phyloP scores from a whole-genome alignment of 2,329 filamentous ascomycete genomes.

The Xylariaceae sp. region DNA sequence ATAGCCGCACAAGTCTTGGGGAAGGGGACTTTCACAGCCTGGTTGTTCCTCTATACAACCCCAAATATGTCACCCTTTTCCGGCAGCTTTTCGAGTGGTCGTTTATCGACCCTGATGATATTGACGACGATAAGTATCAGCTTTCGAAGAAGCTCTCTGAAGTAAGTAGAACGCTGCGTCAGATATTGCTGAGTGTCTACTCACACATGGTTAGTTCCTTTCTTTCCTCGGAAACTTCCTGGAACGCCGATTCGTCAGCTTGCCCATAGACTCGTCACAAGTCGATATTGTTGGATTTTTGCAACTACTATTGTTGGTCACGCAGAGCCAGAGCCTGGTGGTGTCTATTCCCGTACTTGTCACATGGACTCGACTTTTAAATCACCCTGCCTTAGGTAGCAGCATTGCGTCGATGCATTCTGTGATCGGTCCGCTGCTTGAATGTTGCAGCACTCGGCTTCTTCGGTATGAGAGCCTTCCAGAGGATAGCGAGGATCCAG shows the following conservation, averaged over 20 bases:
- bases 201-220: conserved; percentile 57
- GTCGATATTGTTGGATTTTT: conserved; percentile 71
- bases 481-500: conserved; percentile 75
- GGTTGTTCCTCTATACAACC: conserved; percentile 73
- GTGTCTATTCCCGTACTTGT: conserved; percentile 91
- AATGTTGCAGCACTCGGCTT: conserved; percentile 77
- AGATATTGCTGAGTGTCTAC: background rate
- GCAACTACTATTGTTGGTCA: conserved; percentile 71
- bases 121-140: conserved; percentile 88
- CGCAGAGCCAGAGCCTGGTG: conserved; percentile 81
- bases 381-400: conserved; percentile 62
- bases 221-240: conserved; percentile 82
- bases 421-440: conserved; percentile 71
- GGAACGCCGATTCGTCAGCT: conserved; percentile 66
- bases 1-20: conserved; percentile 68
- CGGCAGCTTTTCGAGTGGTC: conserved; percentile 77
- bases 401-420: conserved; percentile 56
- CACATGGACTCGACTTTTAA: conserved; percentile 80
- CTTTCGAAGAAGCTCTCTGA: conserved; percentile 93
- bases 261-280: conserved; percentile 53
- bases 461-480: conserved; percentile 85
- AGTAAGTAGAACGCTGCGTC: conserved; percentile 43
- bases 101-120: conserved; percentile 70
- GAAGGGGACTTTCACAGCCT: conserved; percentile 75
- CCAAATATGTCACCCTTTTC: conserved; percentile 67